Percentiles rank a stretch among this genome's conserved stretches.
Evolutionary conservation across 306 rosid genomes (phyloP).

Genomic region (Ammopiptanthus mongolicus): DNA sequence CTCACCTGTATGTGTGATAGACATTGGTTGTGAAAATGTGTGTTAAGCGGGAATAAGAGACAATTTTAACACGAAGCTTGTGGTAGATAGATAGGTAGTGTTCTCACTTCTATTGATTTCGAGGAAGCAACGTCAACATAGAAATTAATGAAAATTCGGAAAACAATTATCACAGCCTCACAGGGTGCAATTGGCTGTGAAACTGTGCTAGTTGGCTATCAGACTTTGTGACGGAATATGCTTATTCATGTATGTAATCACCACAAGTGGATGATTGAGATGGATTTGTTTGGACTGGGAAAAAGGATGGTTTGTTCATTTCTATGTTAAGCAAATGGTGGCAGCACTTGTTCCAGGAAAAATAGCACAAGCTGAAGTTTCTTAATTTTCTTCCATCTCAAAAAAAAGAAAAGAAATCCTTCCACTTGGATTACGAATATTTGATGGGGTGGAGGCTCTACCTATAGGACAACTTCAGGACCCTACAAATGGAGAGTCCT

Average conservation of each 20-base stretch:
- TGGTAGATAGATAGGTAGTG: background rate
- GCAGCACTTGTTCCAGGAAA: background rate
- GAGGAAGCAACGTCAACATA: background rate
- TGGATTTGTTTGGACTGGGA: background rate
- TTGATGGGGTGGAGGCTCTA: background rate
- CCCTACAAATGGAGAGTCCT: background rate
- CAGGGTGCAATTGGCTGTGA: background rate
- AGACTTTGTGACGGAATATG: background rate
- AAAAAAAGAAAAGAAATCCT: background rate
- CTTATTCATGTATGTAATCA: background rate
- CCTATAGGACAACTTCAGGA: background rate
- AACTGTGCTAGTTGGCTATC: background rate
- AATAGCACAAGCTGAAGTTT: background rate
- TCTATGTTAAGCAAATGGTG: background rate
- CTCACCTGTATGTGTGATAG: background rate
- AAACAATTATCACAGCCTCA: background rate
- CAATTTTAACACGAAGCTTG: background rate
- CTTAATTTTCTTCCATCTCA: background rate
- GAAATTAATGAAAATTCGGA: background rate
- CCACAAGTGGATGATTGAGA: background rate
- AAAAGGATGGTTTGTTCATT: background rate
- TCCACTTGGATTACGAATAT: background rate
- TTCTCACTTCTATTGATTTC: background rate
- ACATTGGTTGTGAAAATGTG: background rate
- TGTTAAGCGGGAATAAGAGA: background rate